These are phyloP conservation scores for Trichoderma cornu-damae DNA, from an alignment of 2,329 filamentous ascomycete genomes.

Conservation along the genomic window DNA sequence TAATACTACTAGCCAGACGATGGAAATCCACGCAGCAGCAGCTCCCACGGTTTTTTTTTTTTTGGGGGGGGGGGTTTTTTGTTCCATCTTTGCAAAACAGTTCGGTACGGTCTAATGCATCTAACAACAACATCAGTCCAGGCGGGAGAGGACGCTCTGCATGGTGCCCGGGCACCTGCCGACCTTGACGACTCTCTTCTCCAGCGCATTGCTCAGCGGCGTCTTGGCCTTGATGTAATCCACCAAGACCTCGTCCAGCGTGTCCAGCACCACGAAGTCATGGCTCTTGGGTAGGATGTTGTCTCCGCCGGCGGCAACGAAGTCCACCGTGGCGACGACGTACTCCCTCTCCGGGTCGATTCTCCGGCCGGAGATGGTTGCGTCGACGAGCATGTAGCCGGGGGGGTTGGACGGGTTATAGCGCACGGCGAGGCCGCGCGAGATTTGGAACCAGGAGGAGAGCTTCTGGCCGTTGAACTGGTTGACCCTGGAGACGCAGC, in stretches of 20 bases:
- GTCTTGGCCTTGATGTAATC: slow-evolving; percentile 45
- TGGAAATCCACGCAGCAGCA: no score
- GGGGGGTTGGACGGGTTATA: slow-evolving; percentile 50
- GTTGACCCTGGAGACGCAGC: slow-evolving; percentile 51
- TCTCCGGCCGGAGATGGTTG: slow-evolving; percentile 45
- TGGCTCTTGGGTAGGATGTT: slow-evolving; percentile 47
- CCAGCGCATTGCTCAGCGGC: slow-evolving; percentile 47
- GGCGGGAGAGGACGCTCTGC: slow-evolving; percentile 1
- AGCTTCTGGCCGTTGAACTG: slow-evolving; percentile 49
- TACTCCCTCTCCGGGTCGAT: slow-evolving; percentile 47
- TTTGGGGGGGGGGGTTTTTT: no score
- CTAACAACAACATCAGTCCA: background rate
- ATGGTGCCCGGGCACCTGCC: background rate
- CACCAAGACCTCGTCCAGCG: slow-evolving; percentile 50
- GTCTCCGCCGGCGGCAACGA: slow-evolving; percentile 57
- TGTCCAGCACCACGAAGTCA: slow-evolving; percentile 44
- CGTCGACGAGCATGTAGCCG: slow-evolving; percentile 48
- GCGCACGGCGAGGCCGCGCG: slow-evolving; percentile 49
- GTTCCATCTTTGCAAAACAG: no score
- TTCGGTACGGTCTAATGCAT: no score
- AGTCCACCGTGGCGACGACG: slow-evolving; percentile 57
- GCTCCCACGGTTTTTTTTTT: no score
- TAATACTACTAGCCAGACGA: no score
- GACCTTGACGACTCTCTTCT: slow-evolving; percentile 24
- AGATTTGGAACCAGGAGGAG: slow-evolving; percentile 58